Base-by-base conservation (phyloP, 805 yeast genomes). In the Candida glaebosa region DNA sequence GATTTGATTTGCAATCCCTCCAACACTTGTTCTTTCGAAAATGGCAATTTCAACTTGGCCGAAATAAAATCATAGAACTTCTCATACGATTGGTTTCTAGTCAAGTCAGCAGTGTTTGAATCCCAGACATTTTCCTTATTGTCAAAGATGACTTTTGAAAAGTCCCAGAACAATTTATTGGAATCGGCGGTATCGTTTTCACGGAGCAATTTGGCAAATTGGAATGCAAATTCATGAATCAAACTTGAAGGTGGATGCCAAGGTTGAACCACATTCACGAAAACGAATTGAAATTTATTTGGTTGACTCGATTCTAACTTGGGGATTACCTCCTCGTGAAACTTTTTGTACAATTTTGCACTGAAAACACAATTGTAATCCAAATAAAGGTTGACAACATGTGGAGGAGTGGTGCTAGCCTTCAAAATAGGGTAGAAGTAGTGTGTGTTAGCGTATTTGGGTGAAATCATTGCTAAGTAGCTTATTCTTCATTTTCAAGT, bases 331-430 rank as follows among this genome's bases (percentile, higher is more conserved):
- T 71, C 70, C 5, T 64, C 58, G 45, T 71, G 67, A 43, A 87
- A 56, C 41, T 80, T 81, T 41, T 67, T 61, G 67, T 75, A 87
- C 37, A 85, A 50, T 57, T 81, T 85, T 31, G 73, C 82, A 45
- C 84, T 75, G 62, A 76, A 88, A 1, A 84, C 90, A 60, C 96
- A 88, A 45, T 81, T 79, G 69, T 83, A 85, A 61, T 86, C 95
- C 37, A 86, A 56, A 57, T 75, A 86, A 25, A 86, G 49, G 50
- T 84, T 87, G 42, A 87, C 72, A 2, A 58, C 73, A 58, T 60
- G 75, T 45, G 69, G 70, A 7, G 52, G 44, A 9, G 38, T 41
- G 16, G 55, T 44, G 17, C 49, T 47, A 20, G 53, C 45, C 17
- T 35, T 35, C 9, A 35, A 14, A 35, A 16, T 35, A 7, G 56